Base-by-base conservation (phyloP, 805 yeast genomes). In the Metschnikowia cubensis region DNA sequence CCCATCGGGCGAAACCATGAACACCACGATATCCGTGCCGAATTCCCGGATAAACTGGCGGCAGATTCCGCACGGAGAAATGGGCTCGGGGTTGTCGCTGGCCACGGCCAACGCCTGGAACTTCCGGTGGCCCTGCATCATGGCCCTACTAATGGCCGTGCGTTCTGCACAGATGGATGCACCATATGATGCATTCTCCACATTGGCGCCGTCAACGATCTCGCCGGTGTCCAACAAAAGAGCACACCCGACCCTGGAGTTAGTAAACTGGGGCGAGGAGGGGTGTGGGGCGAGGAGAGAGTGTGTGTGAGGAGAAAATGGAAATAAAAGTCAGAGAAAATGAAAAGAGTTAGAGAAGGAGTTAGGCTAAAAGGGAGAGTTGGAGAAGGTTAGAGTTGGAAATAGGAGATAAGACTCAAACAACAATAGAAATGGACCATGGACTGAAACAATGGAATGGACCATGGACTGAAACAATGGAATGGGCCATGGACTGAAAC, bases 1-100 rank as follows among this genome's bases (percentile, higher is more conserved):
- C 0, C 86, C 89, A 48, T 77, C 77, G 0, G 62, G 64, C 42
- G 81, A 77, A 62, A 83, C 85, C 94, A 92, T 85, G 63, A 77
- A 81, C 2, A 92, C 67, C 0, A 87, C 86, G 25, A 81, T 61
- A 6, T 76, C 72, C 6, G 65, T 61, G 0, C 83, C 80, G 65
- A 91, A 92, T 65, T 92, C 99, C 35, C 96, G 74, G 32, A 92
- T 81, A 49, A 86, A 80, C 67, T 92, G 99, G 48, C 99, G 75
- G 62, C 99, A 92, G 35, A 94, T 84, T 3, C 99, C 99, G 65
- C 99, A 92, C 0, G 99, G 99, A 8, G 91, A 74, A 10, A 87
- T 83, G 31, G 84, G 78, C 1, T 76, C 77, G 1, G 63, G 61
- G 40, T 76, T 58, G 61, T 85, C 91, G 20, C 87, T 77, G 3